Percentiles rank a stretch among this genome's conserved stretches.
Conservation (phyloP, 768 basidiomycete genomes). For the Tremella fuciformis region DNA sequence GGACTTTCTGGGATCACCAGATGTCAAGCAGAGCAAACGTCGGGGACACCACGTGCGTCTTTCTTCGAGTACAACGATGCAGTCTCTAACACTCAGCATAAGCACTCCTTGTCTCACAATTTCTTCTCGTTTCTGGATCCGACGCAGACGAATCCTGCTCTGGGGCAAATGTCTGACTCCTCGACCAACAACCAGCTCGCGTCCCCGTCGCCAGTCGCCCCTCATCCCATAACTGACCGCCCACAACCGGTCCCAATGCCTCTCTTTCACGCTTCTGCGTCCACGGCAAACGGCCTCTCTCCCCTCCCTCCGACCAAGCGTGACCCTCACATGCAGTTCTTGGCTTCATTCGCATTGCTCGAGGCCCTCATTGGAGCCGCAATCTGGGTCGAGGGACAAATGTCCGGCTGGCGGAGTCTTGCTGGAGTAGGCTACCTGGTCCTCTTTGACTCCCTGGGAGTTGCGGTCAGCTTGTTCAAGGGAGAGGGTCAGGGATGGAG, state of each 20-base stretch:
- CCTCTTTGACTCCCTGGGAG: slow-evolving; percentile 87
- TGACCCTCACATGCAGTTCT: slow-evolving; percentile 23
- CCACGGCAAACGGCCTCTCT: slow-evolving; percentile 22
- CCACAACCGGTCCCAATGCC: slow-evolving; percentile 46
- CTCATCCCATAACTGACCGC: slow-evolving; percentile 23
- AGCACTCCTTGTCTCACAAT: slow-evolving; percentile 89
- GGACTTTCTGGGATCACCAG: slow-evolving; percentile 16
- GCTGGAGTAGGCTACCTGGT: slow-evolving; percentile 95
- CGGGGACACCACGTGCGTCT: slow-evolving; percentile 50
- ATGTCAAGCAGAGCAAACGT: slow-evolving; percentile 40
- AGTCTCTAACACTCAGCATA: slow-evolving; percentile 61
- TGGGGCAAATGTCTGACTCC: slow-evolving; percentile 14
- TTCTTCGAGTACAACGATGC: background rate
- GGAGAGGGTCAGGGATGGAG: slow-evolving; percentile 41
- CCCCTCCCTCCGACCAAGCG: slow-evolving; percentile 22
- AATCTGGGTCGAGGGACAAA: slow-evolving; percentile 87
- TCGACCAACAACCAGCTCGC: slow-evolving; percentile 1
- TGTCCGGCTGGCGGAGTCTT: slow-evolving; percentile 75
- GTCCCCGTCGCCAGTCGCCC: slow-evolving; percentile 12
- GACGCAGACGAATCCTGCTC: slow-evolving; percentile 42
- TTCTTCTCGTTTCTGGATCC: slow-evolving; percentile 95
- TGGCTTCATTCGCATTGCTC: slow-evolving; percentile 14
- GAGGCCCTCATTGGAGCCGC: slow-evolving; percentile 51
- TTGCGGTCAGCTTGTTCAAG: slow-evolving; percentile 57
- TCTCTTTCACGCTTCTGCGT: slow-evolving; percentile 20